phyloP scores from a whole-genome alignment of 441 rosid genomes.

The Bruguiera hainesii region DNA sequence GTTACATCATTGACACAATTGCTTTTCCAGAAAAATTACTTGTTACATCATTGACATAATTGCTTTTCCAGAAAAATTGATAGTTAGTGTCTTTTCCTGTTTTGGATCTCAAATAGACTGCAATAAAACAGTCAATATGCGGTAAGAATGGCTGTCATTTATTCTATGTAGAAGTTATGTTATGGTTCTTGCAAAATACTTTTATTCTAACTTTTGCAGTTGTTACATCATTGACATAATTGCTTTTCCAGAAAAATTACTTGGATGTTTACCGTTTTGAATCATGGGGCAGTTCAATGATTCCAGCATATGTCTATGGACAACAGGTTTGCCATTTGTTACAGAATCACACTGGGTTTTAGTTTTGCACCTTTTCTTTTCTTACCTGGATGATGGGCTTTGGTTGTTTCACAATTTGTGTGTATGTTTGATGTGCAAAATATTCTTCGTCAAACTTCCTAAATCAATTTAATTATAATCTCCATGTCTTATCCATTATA shows the following conservation, averaged over 20 bases:
- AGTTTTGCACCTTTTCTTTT: neutral
- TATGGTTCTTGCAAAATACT: neutral
- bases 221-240: neutral
- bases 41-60: constrained; percentile 13
- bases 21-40: constrained; percentile 77
- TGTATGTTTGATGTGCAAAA: no score
- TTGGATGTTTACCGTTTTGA: constrained; percentile 90
- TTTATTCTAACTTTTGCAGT: neutral
- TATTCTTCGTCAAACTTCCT: no score
- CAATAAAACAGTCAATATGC: no score
- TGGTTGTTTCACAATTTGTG: neutral
- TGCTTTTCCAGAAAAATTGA: no score
- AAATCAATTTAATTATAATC: no score
- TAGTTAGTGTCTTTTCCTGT: no score
- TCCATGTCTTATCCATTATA: no score
- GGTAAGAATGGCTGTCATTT: no score
- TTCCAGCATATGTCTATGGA: constrained; percentile 72
- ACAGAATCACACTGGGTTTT: neutral
- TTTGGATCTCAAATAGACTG: no score
- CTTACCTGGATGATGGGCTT: neutral
- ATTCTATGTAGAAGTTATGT: neutral
- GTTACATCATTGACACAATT: neutral
- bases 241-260: constrained; percentile 74
- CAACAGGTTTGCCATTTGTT: constrained; percentile 68
- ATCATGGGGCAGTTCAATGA: constrained; percentile 95